A percentile compares a stretch with the other conserved stretches of the same genome.
Conservation (phyloP, 306 rosid genomes). For the Cicer judaicum region DNA sequence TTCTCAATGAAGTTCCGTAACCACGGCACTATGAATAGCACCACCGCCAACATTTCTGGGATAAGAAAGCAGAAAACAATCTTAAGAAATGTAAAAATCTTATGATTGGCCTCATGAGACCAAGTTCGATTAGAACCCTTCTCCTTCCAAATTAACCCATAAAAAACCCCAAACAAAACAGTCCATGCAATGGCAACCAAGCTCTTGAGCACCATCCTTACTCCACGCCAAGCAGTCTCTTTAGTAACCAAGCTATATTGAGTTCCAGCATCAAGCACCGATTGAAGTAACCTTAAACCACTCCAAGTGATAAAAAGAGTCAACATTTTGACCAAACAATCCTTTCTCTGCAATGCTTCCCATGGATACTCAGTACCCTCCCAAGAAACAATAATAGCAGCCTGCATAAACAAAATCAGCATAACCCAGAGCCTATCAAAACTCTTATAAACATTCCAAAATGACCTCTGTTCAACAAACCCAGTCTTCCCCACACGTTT, state of each 20-base stretch:
- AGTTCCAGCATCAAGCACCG: slow-evolving; percentile 93
- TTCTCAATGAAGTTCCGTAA: slow-evolving; percentile 70
- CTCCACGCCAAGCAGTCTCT: slow-evolving; percentile 76
- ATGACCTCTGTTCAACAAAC: slow-evolving; percentile 93
- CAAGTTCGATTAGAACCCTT: slow-evolving; percentile 62
- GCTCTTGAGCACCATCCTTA: slow-evolving; percentile 81
- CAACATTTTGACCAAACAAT: slow-evolving; percentile 68
- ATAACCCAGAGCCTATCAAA: slow-evolving; percentile 89
- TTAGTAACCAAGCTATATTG: slow-evolving; percentile 89
- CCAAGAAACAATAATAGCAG: slow-evolving; percentile 78
- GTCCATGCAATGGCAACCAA: slow-evolving; percentile 75
- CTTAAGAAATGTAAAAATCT: slow-evolving; percentile 65
- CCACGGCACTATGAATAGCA: slow-evolving; percentile 76
- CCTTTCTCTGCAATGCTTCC: slow-evolving; percentile 67
- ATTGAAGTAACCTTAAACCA: slow-evolving; percentile 73
- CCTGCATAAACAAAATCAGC: slow-evolving; percentile 84
- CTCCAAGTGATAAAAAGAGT: slow-evolving; percentile 87
- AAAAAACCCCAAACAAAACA: slow-evolving; percentile 70
- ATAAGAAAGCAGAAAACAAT: slow-evolving; percentile 63
- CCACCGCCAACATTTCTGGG: slow-evolving; percentile 76
- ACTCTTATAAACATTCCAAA: slow-evolving; percentile 88
- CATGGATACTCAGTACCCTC: slow-evolving; percentile 60
- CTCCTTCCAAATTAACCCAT: slow-evolving; percentile 78
- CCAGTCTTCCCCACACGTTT: slow-evolving; percentile 91
- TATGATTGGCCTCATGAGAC: slow-evolving; percentile 70